Conservation (phyloP, 805 yeast genomes). For the Cyberlindnera nakhonratchasimensis region DNA sequence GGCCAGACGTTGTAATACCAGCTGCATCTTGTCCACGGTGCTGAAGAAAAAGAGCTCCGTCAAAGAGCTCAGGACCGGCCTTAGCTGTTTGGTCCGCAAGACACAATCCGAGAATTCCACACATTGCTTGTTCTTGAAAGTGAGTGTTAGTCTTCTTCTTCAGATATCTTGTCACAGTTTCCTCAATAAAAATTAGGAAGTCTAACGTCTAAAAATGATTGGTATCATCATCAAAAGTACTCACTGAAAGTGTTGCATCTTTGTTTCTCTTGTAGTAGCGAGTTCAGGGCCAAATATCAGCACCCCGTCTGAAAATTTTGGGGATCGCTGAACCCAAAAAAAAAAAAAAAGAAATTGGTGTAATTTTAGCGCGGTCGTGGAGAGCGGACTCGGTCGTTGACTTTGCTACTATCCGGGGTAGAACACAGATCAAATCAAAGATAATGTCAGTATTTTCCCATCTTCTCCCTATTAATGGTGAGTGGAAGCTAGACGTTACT, state of each 20-base stretch:
- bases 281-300: too few species aligned
- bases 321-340: background rate
- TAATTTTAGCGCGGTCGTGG: constrained; percentile 2
- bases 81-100: constrained; percentile 67
- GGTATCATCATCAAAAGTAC: constrained; percentile 18
- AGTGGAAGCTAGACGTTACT: constrained; percentile 78
- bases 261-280: background rate
- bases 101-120: constrained; percentile 91
- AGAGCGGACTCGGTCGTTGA: background rate
- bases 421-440: background rate
- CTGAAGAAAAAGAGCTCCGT: constrained; percentile 88
- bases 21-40: constrained; percentile 99
- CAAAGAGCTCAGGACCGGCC: constrained; percentile 88
- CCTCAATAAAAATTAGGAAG: constrained; percentile 31
- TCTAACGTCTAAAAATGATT: constrained; percentile 31
- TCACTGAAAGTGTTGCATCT: constrained; percentile 4
- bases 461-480: constrained; percentile 69
- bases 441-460: constrained; percentile 35
- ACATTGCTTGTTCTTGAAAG: constrained; percentile 47
- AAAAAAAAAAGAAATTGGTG: constrained; percentile 7
- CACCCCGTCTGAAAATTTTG: background rate
- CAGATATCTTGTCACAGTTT: constrained; percentile 14
- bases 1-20: constrained; percentile 96
- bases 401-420: background rate
- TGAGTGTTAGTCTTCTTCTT: constrained; percentile 13